A percentile compares a stretch with the other conserved stretches of the same genome.
Conservation (phyloP, 1,139 yeast species). For the Geotrichum citri-aurantii region DNA sequence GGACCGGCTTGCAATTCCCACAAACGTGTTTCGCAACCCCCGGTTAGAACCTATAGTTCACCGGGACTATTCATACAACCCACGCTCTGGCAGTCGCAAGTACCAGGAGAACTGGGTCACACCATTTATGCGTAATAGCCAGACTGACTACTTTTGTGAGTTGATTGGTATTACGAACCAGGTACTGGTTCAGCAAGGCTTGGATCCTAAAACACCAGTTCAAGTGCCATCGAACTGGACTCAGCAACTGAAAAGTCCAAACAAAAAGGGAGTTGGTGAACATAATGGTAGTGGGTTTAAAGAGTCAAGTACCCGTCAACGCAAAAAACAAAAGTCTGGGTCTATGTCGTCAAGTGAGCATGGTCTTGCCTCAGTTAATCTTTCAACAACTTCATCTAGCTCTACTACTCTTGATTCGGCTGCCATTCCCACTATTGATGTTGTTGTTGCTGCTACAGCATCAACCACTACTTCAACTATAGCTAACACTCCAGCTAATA, state of each 20-base stretch:
- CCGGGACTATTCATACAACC: neutral
- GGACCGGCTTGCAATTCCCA: constrained; percentile 25
- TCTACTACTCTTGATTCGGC: neutral
- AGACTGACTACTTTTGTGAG: constrained; percentile 27
- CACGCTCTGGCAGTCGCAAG: neutral
- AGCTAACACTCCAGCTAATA: too few species aligned
- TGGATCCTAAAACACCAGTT: constrained; percentile 1
- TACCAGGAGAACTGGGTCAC: neutral
- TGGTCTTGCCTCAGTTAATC: neutral
- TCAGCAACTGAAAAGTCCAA: neutral
- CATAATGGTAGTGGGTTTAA: neutral
- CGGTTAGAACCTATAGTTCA: constrained; percentile 14
- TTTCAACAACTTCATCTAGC: neutral
- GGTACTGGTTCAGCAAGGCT: constrained; percentile 12
- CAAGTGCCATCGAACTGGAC: neutral
- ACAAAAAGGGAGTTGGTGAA: neutral
- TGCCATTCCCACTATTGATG: neutral
- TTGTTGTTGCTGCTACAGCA: neutral
- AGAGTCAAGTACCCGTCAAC: neutral
- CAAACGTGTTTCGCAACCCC: constrained; percentile 7
- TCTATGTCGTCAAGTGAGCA: neutral
- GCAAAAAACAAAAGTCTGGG: neutral
- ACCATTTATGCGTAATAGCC: constrained; percentile 22
- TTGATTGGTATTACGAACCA: constrained; percentile 19
- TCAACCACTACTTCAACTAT: too few species aligned